These are phyloP conservation scores for Aspergillus sojae DNA, from an alignment of 2,329 filamentous ascomycete genomes.

Conservation along the genomic window DNA sequence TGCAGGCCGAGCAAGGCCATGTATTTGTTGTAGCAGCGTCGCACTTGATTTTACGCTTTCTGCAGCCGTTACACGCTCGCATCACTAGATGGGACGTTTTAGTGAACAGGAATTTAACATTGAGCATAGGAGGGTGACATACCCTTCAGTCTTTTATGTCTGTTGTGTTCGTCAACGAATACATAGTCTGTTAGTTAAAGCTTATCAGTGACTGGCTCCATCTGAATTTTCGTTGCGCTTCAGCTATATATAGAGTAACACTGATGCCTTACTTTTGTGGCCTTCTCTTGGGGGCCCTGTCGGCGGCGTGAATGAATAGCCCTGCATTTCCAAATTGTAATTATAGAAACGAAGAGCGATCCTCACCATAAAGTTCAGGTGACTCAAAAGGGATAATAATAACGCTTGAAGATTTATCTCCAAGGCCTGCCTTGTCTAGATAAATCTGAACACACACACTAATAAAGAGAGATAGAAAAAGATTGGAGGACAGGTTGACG, in stretches of 20 bases:
- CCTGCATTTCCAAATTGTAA: constrained; percentile 58
- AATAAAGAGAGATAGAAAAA: neutral
- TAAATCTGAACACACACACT: neutral
- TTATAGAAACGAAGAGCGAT: constrained; percentile 62
- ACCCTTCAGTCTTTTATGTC: constrained; percentile 96
- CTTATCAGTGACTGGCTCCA: constrained; percentile 12
- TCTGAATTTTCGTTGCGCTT: constrained; percentile 8
- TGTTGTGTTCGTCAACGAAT: constrained; percentile 97
- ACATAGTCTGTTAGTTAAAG: constrained; percentile 75
- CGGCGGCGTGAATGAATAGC: constrained; percentile 73
- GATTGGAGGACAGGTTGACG: neutral
- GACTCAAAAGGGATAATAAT: constrained; percentile 18
- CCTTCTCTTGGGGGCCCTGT: constrained; percentile 69
- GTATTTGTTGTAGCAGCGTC: constrained; percentile 96
- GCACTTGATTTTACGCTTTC: constrained; percentile 95
- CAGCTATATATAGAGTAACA: neutral
- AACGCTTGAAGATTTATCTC: constrained; percentile 30
- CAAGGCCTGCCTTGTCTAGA: constrained; percentile 26
- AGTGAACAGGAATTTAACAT: constrained; percentile 7
- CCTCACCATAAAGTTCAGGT: constrained; percentile 60
- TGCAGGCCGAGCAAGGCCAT: constrained; percentile 95
- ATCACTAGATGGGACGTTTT: constrained; percentile 65
- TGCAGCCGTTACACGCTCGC: constrained; percentile 94
- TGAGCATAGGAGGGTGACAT: constrained; percentile 28
- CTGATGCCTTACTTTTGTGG: constrained; percentile 71